These are phyloP conservation scores for Phlegmacium glaucopus DNA, from an alignment of 768 basidiomycete species.

Conservation along the genomic window DNA sequence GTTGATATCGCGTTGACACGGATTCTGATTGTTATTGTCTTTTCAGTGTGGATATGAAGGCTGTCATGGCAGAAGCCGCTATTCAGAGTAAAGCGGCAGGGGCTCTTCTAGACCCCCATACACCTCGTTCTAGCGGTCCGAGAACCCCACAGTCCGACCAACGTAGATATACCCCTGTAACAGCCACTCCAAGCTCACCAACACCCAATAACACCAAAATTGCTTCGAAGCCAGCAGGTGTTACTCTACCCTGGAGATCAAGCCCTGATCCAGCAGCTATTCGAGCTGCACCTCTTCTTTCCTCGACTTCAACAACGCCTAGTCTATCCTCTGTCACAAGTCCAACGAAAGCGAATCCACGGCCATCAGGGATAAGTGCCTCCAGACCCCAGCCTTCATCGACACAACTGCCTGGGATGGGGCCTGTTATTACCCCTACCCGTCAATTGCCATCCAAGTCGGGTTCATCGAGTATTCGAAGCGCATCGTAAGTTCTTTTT, in stretches of 20 bases:
- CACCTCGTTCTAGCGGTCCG: neutral
- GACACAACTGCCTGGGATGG: slow-evolving; percentile 40
- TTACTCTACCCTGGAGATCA: slow-evolving; percentile 5
- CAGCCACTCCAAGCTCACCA: neutral
- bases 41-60: slow-evolving; percentile 74
- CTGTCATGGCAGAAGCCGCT: slow-evolving; percentile 80
- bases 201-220: neutral
- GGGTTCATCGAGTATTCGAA: slow-evolving; percentile 30
- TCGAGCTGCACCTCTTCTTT: slow-evolving; percentile 4
- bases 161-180: slow-evolving; percentile 3
- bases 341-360: slow-evolving; percentile 2
- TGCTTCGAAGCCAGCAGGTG: neutral
- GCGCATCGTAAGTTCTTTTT: slow-evolving; percentile 44
- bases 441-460: slow-evolving; percentile 35
- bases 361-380: too few relatives aligned
- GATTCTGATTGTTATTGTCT: slow-evolving; percentile 4
- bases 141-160: neutral
- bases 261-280: neutral
- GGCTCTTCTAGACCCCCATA: slow-evolving; percentile 3
- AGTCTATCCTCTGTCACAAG: too few relatives aligned
- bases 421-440: slow-evolving; percentile 63
- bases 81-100: slow-evolving; percentile 12
- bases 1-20: slow-evolving; percentile 1
- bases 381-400: slow-evolving; percentile 7
- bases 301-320: neutral